A percentile compares a stretch with the other conserved stretches of the same genome.
phyloP scores from a whole-genome alignment of 2,329 filamentous ascomycete genomes.

The Aspergillus bombycis region DNA sequence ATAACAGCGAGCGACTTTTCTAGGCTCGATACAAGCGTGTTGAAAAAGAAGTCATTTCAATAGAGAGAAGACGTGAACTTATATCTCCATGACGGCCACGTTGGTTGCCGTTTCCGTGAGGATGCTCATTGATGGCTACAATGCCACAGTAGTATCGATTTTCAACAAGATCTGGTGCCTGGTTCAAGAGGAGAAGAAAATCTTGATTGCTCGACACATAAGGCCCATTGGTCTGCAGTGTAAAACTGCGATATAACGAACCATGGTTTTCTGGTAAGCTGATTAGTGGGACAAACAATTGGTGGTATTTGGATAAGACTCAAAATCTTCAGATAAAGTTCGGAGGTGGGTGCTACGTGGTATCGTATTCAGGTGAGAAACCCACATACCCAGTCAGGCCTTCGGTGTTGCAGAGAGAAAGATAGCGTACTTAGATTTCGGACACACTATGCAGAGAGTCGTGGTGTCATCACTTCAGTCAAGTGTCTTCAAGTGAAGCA shows the following conservation, averaged over 20 bases:
- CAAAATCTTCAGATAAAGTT: constrained; percentile 11
- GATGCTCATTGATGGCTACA: constrained; percentile 20
- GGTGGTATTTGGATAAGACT: constrained; percentile 9
- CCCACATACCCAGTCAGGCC: constrained; percentile 18
- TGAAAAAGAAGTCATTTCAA: constrained; percentile 7
- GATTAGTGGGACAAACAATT: constrained; percentile 12
- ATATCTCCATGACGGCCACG: constrained; percentile 25
- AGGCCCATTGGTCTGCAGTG: constrained; percentile 24
- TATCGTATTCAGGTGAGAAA: constrained; percentile 26
- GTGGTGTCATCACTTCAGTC: constrained; percentile 21
- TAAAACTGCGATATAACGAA: constrained; percentile 14
- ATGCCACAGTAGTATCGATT: constrained; percentile 34
- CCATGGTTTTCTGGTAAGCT: constrained; percentile 25
- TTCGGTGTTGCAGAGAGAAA: constrained; percentile 3
- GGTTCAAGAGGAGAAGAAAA: constrained; percentile 16
- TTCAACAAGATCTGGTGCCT: constrained; percentile 17
- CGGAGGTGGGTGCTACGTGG: constrained; percentile 31
- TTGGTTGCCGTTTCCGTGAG: constrained; percentile 18
- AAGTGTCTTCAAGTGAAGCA: not conserved
- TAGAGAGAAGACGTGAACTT: constrained; percentile 23
- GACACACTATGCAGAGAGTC: constrained; percentile 4
- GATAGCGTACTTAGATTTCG: not conserved
- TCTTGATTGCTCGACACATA: constrained; percentile 5
- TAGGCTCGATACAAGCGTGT: constrained; percentile 16
- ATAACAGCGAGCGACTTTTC: constrained; percentile 24